A percentile compares a stretch with the other conserved stretches of the same genome.
These are phyloP conservation scores for Apiosordaria backusii DNA, from an alignment of 495 filamentous ascomycete species.

Conservation along the genomic window DNA sequence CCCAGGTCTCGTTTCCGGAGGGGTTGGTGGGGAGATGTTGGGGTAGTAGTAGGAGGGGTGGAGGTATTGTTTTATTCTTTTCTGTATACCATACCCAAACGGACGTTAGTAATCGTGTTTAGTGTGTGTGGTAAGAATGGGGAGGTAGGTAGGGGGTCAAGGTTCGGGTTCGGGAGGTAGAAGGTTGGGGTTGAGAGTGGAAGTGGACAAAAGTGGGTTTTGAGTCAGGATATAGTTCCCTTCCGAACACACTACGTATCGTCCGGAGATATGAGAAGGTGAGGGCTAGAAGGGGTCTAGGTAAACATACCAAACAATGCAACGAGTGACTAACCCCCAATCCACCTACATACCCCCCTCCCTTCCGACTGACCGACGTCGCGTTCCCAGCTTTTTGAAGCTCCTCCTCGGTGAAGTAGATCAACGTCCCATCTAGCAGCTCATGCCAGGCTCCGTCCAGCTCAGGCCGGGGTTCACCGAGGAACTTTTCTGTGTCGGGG, in stretches of 20 bases:
- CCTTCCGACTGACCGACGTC: slow-evolving; percentile 15
- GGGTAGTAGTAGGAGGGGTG: slow-evolving; percentile 23
- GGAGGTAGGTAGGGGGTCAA: no score
- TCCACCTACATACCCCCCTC: slow-evolving; percentile 23
- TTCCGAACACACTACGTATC: no score
- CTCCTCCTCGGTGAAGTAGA: slow-evolving; percentile 16
- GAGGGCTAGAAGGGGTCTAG: background rate
- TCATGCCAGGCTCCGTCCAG: slow-evolving; percentile 26
- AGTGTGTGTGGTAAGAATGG: background rate
- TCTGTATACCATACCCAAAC: slow-evolving; percentile 7
- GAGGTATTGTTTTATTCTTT: slow-evolving; percentile 28
- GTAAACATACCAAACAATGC: slow-evolving; percentile 24
- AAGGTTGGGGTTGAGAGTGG: no score
- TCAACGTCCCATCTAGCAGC: slow-evolving; percentile 17
- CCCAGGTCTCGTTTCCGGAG: slow-evolving; percentile 14
- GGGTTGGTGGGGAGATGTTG: background rate
- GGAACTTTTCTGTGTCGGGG: slow-evolving; percentile 18
- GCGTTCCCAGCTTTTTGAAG: slow-evolving; percentile 15
- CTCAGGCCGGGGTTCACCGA: slow-evolving; percentile 21
- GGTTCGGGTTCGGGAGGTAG: no score
- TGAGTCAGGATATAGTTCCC: no score
- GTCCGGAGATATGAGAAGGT: no score
- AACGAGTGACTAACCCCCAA: slow-evolving; percentile 22
- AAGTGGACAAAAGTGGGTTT: no score
- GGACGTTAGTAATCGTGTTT: background rate